These are phyloP conservation scores for Conringia planisiliqua DNA, from an alignment of 345 rosid genomes.

Conservation along the genomic window DNA sequence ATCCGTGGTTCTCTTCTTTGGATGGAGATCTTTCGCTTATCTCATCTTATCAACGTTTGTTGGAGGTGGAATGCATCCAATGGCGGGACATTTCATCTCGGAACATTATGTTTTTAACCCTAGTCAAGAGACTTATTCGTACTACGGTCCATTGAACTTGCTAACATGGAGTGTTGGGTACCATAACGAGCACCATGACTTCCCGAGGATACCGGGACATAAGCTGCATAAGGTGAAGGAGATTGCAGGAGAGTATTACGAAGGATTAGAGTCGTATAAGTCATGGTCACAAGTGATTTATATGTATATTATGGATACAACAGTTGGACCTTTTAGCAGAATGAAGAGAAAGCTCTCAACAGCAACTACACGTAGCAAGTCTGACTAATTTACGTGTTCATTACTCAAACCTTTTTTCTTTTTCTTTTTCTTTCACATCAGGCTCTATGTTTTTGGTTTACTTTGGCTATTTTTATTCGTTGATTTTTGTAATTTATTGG, in stretches of 20 bases:
- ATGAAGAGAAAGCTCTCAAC: slow-evolving; percentile 71
- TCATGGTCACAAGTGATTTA: slow-evolving; percentile 93
- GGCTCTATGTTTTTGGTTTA: not conserved
- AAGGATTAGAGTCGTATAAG: slow-evolving; percentile 52
- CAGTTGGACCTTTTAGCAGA: slow-evolving; percentile 71
- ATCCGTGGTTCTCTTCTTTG: slow-evolving; percentile 52
- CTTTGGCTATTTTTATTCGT: not conserved
- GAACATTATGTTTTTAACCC: slow-evolving; percentile 85
- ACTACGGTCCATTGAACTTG: slow-evolving; percentile 78
- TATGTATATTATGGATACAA: slow-evolving; percentile 70
- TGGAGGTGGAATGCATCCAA: slow-evolving; percentile 91
- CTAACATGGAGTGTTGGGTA: slow-evolving; percentile 80
- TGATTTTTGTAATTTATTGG: slow-evolving; percentile 1
- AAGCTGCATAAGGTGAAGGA: slow-evolving; percentile 83
- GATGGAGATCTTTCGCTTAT: slow-evolving; percentile 71
- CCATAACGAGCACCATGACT: slow-evolving; percentile 95
- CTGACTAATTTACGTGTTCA: not conserved
- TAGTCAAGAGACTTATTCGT: slow-evolving; percentile 82
- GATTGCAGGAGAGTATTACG: slow-evolving; percentile 76
- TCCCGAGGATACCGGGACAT: slow-evolving; percentile 79
- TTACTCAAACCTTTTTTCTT: too few relatives aligned
- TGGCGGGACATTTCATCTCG: slow-evolving; percentile 90
- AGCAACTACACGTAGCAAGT: slow-evolving; percentile 7
- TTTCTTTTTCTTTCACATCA: not conserved
- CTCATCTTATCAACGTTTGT: slow-evolving; percentile 83